A percentile compares a stretch with the other conserved stretches of the same genome.
These are phyloP conservation scores for Alternaria triticimaculans DNA, from an alignment of 2,329 filamentous ascomycete genomes.

Conservation along the genomic window DNA sequence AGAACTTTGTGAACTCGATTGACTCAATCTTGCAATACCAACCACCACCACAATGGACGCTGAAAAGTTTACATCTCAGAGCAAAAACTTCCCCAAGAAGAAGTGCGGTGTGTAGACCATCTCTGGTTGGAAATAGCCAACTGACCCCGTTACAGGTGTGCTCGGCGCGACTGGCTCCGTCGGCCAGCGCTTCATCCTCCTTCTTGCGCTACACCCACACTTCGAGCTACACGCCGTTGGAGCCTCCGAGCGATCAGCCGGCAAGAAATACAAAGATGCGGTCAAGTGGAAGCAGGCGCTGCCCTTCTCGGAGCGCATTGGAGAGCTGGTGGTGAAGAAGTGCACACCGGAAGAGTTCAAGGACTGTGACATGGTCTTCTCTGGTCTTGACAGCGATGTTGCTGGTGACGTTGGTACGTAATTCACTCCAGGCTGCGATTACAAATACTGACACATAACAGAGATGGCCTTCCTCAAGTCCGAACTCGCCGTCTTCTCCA, in stretches of 20 bases:
- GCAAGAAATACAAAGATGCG: slow-evolving; percentile 93
- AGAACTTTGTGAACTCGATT: slow-evolving; percentile 27
- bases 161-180: slow-evolving; percentile 93
- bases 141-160: slow-evolving; percentile 59
- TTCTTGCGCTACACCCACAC: slow-evolving; percentile 85
- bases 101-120: slow-evolving; percentile 59
- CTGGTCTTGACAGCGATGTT: slow-evolving; percentile 88
- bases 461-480: slow-evolving; percentile 91
- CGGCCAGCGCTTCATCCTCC: slow-evolving; percentile 92
- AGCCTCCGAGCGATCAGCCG: slow-evolving; percentile 85
- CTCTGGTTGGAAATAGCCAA: slow-evolving; percentile 33
- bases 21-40: slow-evolving; percentile 28
- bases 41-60: slow-evolving; percentile 50
- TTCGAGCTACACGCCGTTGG: slow-evolving; percentile 88
- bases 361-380: slow-evolving; percentile 94
- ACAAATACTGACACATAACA: slow-evolving; percentile 11
- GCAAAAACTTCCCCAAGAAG: slow-evolving; percentile 56
- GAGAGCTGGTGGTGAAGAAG: slow-evolving; percentile 81
- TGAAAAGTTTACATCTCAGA: slow-evolving; percentile 50
- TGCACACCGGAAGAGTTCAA: slow-evolving; percentile 82
- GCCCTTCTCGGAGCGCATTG: slow-evolving; percentile 78
- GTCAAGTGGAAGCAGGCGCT: slow-evolving; percentile 92
- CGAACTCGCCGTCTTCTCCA: slow-evolving; percentile 92
- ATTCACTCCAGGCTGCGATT: not conserved
- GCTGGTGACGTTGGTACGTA: slow-evolving; percentile 84